These are phyloP conservation scores for Aspergillus sp. DNA, from an alignment of 2,329 filamentous ascomycete species.

Conservation along the genomic window DNA sequence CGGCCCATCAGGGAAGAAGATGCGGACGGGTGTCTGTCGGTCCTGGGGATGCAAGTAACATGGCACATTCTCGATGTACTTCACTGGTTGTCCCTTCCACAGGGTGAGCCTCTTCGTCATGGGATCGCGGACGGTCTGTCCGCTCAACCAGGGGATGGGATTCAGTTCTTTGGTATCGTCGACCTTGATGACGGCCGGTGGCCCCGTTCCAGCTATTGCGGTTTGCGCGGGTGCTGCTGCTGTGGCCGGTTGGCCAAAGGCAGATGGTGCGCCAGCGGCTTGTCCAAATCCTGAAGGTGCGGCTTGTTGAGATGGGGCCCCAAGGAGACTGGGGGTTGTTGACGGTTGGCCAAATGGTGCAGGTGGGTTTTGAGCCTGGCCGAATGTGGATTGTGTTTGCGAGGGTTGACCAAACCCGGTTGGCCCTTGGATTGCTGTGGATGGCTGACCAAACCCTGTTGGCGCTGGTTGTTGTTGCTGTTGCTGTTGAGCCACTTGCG, in stretches of 20 bases:
- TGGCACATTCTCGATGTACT: conserved; percentile 48
- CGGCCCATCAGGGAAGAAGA: conserved; percentile 67
- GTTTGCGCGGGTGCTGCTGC: conserved; percentile 1
- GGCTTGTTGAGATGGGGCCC: conserved; percentile 25
- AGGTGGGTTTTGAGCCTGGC: conserved; percentile 25
- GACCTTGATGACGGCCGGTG: conserved; percentile 19
- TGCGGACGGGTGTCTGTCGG: conserved; percentile 52
- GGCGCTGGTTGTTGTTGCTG: conserved; percentile 23
- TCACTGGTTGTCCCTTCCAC: conserved; percentile 58
- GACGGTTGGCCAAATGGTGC: conserved; percentile 28
- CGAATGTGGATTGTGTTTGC: conserved; percentile 13
- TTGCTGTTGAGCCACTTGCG: conserved; percentile 25
- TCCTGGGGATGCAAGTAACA: conserved; percentile 45
- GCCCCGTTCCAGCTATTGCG: conserved; percentile 16
- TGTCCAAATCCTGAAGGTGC: conserved; percentile 26
- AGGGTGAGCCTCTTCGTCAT: conserved; percentile 37
- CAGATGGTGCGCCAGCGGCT: conserved; percentile 3
- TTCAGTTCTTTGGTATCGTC: conserved; percentile 23
- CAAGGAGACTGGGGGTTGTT: conserved; percentile 21
- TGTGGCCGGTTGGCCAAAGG: conserved; percentile 3
- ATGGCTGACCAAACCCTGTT: conserved; percentile 21
- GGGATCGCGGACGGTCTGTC: conserved; percentile 29
- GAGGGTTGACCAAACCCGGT: conserved; percentile 29
- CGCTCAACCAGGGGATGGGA: conserved; percentile 29
- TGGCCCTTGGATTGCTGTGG: conserved; percentile 10